phyloP scores from a whole-genome alignment of 495 filamentous ascomycete genomes.

The Penicillium canescens region DNA sequence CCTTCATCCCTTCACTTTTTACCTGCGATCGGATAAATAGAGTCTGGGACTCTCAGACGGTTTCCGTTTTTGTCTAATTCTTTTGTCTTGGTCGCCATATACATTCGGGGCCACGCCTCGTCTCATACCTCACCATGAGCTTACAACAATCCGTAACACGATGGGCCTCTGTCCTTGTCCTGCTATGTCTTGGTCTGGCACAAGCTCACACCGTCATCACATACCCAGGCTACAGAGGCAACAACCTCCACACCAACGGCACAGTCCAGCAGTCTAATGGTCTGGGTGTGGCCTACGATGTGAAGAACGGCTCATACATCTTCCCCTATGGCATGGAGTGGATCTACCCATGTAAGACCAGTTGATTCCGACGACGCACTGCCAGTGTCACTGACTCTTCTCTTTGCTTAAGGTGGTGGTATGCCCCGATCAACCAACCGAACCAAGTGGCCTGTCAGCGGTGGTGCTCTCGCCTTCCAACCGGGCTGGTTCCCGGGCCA shows the following conservation, averaged over 20 bases:
- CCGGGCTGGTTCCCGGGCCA: constrained; percentile 97
- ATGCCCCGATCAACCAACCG: constrained; percentile 77
- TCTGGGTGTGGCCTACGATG: constrained; percentile 43
- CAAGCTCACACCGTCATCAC: constrained; percentile 85
- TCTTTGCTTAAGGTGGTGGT: constrained; percentile 71
- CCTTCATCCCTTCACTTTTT: background rate
- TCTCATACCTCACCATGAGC: constrained; percentile 25
- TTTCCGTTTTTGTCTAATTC: constrained; percentile 5
- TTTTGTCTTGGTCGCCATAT: background rate
- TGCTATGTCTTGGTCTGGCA: constrained; percentile 52
- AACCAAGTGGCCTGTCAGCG: constrained; percentile 85
- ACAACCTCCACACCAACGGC: constrained; percentile 82
- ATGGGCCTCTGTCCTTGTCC: constrained; percentile 48
- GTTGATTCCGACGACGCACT: background rate
- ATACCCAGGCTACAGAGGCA: constrained; percentile 92
- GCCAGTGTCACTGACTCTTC: constrained; percentile 2
- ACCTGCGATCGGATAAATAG: constrained; percentile 9
- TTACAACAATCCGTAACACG: constrained; percentile 42
- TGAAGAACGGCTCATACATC: constrained; percentile 38
- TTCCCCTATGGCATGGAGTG: constrained; percentile 97
- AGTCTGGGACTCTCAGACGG: constrained; percentile 6
- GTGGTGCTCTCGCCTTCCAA: constrained; percentile 84
- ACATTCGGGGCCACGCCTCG: constrained; percentile 4
- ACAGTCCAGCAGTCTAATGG: constrained; percentile 46
- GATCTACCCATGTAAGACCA: constrained; percentile 89